Evolutionary conservation across 768 basidiomycete genomes (phyloP).

Genomic region (Cystofilobasidium ferigula): DNA sequence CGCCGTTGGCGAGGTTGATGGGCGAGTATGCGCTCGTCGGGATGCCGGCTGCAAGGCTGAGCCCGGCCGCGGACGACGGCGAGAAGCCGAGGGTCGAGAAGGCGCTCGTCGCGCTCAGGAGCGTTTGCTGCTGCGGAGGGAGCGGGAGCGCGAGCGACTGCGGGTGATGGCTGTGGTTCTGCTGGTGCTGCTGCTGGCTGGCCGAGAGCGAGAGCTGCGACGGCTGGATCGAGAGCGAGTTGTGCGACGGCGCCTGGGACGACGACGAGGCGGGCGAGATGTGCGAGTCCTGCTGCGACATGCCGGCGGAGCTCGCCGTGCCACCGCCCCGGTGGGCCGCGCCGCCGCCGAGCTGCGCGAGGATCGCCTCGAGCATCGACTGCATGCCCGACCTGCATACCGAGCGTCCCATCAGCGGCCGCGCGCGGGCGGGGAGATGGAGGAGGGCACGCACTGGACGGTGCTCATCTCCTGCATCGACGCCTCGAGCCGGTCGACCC

Average conservation of each 20-base stretch:
- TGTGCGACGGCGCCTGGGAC: neutral
- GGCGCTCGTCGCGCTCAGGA: too few species aligned
- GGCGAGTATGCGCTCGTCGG: constrained; percentile 1
- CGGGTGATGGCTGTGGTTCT: neutral
- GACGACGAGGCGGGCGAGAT: neutral
- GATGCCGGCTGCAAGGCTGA: neutral
- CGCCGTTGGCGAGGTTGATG: neutral
- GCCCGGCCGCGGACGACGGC: neutral
- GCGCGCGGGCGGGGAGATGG: neutral
- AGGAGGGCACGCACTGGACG: constrained; percentile 1
- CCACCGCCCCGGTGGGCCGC: neutral
- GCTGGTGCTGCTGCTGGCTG: neutral
- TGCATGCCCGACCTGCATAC: constrained; percentile 9
- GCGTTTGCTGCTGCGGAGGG: neutral
- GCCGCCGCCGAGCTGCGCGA: neutral
- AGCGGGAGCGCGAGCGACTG: too few species aligned
- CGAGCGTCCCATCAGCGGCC: neutral
- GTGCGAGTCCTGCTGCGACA: neutral
- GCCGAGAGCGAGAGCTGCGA: neutral
- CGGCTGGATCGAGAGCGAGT: neutral
- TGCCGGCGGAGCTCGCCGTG: neutral
- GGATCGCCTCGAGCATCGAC: neutral
- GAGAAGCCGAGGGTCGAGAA: neutral
- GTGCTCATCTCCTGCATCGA: constrained; percentile 1
- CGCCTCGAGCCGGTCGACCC: constrained; percentile 12